Evolutionary conservation across 75 land plant species (phyloP), one percentile per base, ranked within the genome.

Genomic region (Adiantum capillusveneris): DNA sequence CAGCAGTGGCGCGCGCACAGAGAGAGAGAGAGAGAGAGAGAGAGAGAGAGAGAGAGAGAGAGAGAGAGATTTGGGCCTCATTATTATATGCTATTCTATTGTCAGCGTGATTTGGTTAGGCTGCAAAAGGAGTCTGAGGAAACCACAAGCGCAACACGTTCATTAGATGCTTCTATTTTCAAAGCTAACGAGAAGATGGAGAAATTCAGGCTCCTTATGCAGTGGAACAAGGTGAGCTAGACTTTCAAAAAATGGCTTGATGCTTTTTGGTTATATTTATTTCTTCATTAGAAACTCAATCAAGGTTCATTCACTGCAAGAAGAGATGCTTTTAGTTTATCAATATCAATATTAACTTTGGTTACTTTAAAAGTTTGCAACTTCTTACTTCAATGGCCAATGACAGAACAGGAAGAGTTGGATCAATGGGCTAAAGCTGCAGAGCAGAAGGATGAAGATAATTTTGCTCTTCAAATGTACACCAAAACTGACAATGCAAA

Each of bases 381-480:
- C 2, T 59, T 34, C 25, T 24, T 36, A 39, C 31, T 34, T 12
- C 17, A 21, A 39, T 31, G 46, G 14, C 20, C 29, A 39, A 5
- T 25, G 28, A 24, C 31, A 59, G 63, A 45, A 56, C 69, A 73
- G 76, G 63, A 67, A 73, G 76, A 73, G 58, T 31, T 73, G 6
- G 76, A 73, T 34, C 76, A 73, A 62, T 73, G 76, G 76, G 34
- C 44, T 17, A 57, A 67, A 61, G 70, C 71, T 28, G 76, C 70
- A 42, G 31, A 36, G 11, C 76, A 73, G 61, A 73, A 73, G 54
- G 76, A 73, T 39, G 76, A 73, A 55, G 76, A 73, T 56, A 52
- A 12, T 45, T 17, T 61, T 44, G 70, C 71, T 13, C 18, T 73
- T 26, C 52, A 52, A 41, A 73, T 46, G 19, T 73, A 73, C 50